A percentile compares a stretch with the other conserved stretches of the same genome.
Evolutionary conservation across 2,329 filamentous ascomycete species (phyloP).

Genomic region (Fusarium sp.): DNA sequence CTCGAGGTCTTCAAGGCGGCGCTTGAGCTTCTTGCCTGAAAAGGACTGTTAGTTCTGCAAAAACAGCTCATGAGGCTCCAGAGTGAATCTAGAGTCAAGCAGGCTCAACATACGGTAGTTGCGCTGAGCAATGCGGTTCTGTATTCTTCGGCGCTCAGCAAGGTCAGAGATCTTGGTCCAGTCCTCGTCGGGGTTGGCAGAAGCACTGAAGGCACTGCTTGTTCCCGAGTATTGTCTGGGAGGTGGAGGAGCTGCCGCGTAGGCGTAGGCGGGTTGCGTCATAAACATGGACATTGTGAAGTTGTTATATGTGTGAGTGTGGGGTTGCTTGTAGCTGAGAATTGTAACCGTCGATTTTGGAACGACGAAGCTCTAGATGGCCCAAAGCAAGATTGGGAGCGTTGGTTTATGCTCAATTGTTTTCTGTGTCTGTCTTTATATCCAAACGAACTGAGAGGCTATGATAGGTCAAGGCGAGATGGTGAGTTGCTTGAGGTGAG

Average conservation of each 20-base stretch:
- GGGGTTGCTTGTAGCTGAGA: constrained; percentile 9
- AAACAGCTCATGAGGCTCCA: background rate
- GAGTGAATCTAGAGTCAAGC: background rate
- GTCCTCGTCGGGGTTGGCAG: constrained; percentile 94
- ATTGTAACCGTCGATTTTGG: constrained; percentile 16
- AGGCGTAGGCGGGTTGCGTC: constrained; percentile 47
- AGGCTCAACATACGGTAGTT: constrained; percentile 80
- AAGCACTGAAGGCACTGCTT: constrained; percentile 93
- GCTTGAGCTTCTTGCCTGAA: constrained; percentile 90
- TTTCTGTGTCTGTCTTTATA: constrained; percentile 23
- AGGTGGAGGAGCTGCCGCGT: constrained; percentile 45
- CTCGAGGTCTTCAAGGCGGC: constrained; percentile 85
- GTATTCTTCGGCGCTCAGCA: constrained; percentile 90
- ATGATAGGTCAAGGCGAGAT: background rate
- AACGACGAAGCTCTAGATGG: constrained; percentile 25
- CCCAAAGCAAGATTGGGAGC: constrained; percentile 17
- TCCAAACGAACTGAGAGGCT: constrained; percentile 21
- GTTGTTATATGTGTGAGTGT: constrained; percentile 13
- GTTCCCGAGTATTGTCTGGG: constrained; percentile 77
- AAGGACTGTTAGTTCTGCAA: constrained; percentile 20
- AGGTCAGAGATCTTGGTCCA: constrained; percentile 99
- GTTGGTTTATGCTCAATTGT: constrained; percentile 16
- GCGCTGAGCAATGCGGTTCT: constrained; percentile 96
- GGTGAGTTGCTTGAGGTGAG: constrained; percentile 22
- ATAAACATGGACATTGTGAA: constrained; percentile 49